Conservation (phyloP, 306 rosid genomes). For the Castanea sativa region DNA sequence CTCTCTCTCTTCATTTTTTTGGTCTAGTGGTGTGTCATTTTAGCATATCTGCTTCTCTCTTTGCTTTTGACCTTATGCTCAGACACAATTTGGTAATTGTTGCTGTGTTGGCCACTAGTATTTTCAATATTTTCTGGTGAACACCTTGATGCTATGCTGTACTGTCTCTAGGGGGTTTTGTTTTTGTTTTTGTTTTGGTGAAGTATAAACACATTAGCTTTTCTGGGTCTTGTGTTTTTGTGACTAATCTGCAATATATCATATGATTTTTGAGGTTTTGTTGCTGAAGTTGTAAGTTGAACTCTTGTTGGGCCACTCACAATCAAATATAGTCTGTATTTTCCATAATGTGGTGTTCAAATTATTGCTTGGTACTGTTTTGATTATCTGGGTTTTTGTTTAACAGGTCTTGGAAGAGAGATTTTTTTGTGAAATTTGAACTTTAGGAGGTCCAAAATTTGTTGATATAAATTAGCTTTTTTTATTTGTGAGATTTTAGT, state of each 20-base stretch:
- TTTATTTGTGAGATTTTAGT: slow-evolving; percentile 15
- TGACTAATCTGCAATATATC: not conserved
- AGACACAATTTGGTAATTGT: slow-evolving; percentile 2
- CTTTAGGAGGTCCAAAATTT: slow-evolving; percentile 24
- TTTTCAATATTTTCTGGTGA: not conserved
- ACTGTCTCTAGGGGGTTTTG: slow-evolving; percentile 7
- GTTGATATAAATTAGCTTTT: slow-evolving; percentile 3
- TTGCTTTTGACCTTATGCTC: not conserved
- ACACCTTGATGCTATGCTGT: not conserved
- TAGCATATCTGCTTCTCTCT: not conserved
- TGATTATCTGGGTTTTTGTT: slow-evolving; percentile 4
- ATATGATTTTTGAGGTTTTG: slow-evolving; percentile 2
- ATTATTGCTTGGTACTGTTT: slow-evolving; percentile 5
- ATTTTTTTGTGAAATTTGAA: slow-evolving; percentile 28
- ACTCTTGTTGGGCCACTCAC: not conserved
- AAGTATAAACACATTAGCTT: not conserved
- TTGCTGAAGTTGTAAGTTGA: not conserved
- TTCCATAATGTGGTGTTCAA: slow-evolving; percentile 1
- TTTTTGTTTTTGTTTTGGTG: not conserved
- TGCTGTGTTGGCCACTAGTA: not conserved
- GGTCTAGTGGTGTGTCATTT: slow-evolving; percentile 1
- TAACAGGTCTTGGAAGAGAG: slow-evolving; percentile 44
- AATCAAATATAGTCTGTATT: not conserved
- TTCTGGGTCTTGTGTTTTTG: not conserved
- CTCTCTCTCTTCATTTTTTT: not conserved